Conservation (phyloP, 140 eudicot genomes). For the Erigeron philadelphicus region DNA sequence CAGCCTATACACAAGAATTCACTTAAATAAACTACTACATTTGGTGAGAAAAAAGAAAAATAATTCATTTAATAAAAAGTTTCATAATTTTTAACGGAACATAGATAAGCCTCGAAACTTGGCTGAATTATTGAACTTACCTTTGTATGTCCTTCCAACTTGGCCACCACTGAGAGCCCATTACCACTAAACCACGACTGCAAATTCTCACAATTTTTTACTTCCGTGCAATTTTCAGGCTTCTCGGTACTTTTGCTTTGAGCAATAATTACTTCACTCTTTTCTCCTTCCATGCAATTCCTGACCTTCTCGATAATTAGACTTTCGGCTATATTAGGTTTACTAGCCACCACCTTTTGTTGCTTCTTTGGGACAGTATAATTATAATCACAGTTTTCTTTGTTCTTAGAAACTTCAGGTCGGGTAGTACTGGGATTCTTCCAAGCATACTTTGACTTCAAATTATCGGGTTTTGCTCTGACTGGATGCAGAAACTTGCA, state of each 20-base stretch:
- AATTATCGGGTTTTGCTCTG: slow-evolving; percentile 13
- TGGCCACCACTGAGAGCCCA: slow-evolving; percentile 50
- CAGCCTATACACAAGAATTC: slow-evolving; percentile 34
- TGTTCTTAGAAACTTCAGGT: background rate
- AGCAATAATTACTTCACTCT: background rate
- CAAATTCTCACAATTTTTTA: slow-evolving; percentile 32
- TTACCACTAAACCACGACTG: slow-evolving; percentile 51
- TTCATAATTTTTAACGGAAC: background rate
- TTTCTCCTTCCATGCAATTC: background rate
- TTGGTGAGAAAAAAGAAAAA: no score
- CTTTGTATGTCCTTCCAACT: slow-evolving; percentile 59
- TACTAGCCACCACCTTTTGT: slow-evolving; percentile 8
- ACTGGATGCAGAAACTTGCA: slow-evolving; percentile 45
- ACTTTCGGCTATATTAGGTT: slow-evolving; percentile 12
- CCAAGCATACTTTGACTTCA: slow-evolving; percentile 31
- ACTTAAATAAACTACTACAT: background rate
- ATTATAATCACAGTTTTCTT: slow-evolving; percentile 10
- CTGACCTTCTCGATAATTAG: background rate
- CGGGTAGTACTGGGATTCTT: slow-evolving; percentile 29
- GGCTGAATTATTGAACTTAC: slow-evolving; percentile 20
- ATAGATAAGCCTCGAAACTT: background rate
- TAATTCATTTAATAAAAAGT: background rate
- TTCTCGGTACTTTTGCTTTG: slow-evolving; percentile 12
- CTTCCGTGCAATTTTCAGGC: background rate
- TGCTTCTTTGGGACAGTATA: slow-evolving; percentile 11